These are phyloP conservation scores for Begonia loranthoides DNA, from an alignment of 306 rosid species.

Conservation along the genomic window DNA sequence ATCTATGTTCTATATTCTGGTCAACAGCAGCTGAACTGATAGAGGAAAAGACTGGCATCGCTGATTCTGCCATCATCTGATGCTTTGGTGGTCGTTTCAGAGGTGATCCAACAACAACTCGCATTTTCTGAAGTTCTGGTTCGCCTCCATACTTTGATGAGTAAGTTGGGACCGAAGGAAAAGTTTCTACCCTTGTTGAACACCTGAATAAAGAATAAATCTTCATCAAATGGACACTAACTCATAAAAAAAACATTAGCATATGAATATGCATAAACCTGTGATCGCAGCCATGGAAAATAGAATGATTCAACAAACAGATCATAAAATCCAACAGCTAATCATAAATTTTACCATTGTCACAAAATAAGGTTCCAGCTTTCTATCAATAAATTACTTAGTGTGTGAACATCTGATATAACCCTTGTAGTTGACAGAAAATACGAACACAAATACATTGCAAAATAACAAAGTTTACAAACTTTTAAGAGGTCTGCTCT, in stretches of 20 bases:
- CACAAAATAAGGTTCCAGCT: no score
- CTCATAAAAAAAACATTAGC: not conserved
- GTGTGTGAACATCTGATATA: no score
- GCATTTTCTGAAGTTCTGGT: constrained; percentile 72
- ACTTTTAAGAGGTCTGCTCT: no score
- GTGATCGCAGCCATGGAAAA: not conserved
- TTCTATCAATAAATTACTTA: no score
- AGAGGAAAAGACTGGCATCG: constrained; percentile 42
- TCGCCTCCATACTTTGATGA: constrained; percentile 41
- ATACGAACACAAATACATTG: no score
- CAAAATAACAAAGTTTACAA: no score
- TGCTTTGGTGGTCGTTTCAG: constrained; percentile 71
- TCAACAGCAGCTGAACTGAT: constrained; percentile 39
- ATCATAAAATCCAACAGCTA: not conserved
- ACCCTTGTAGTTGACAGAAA: no score
- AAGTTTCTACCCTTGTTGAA: constrained; percentile 75
- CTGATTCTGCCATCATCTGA: constrained; percentile 53
- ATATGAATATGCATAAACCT: not conserved
- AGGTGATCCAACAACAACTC: constrained; percentile 69
- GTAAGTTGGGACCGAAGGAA: constrained; percentile 58
- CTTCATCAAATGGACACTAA: not conserved
- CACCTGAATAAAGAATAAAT: constrained; percentile 41
- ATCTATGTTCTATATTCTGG: constrained; percentile 22
- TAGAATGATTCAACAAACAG: no score
- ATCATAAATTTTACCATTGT: not conserved